Evolutionary conservation across 176 grass and related monocot genomes (phyloP).

Genomic region (Phoenix roebelenii): DNA sequence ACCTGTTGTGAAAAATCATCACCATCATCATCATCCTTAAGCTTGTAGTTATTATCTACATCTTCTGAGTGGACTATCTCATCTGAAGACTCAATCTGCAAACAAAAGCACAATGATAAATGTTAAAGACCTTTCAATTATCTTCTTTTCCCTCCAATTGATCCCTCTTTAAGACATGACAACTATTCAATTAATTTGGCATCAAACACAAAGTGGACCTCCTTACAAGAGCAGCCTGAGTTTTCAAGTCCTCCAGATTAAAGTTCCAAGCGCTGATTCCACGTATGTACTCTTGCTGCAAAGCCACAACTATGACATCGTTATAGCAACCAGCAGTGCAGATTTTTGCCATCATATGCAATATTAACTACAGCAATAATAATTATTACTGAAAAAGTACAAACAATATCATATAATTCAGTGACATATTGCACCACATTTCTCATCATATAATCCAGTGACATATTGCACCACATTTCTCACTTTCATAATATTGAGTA

Average conservation of each 20-base stretch:
- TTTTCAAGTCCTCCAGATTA: constrained; percentile 96
- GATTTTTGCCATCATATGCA: background rate
- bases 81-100: constrained; percentile 73
- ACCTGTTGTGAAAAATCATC: constrained; percentile 22
- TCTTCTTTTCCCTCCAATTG: background rate
- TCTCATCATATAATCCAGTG: no score
- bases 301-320: constrained; percentile 16
- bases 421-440: no score
- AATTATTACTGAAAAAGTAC: no score
- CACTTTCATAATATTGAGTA: no score
- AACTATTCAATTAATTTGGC: no score
- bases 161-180: no score
- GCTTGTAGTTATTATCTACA: constrained; percentile 23
- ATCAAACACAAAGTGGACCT: constrained; percentile 4
- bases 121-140: background rate
- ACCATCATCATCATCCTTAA: constrained; percentile 26
- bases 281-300: constrained; percentile 91
- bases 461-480: no score
- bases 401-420: no score
- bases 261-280: constrained; percentile 99
- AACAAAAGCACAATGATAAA: constrained; percentile 19
- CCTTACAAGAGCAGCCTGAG: constrained; percentile 87
- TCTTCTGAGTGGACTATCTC: constrained; percentile 35
- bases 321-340: constrained; percentile 3
- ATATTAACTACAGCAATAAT: no score